Base-by-base conservation (phyloP, 106 monocot genomes). In the Phalaenopsis equestris region DNA sequence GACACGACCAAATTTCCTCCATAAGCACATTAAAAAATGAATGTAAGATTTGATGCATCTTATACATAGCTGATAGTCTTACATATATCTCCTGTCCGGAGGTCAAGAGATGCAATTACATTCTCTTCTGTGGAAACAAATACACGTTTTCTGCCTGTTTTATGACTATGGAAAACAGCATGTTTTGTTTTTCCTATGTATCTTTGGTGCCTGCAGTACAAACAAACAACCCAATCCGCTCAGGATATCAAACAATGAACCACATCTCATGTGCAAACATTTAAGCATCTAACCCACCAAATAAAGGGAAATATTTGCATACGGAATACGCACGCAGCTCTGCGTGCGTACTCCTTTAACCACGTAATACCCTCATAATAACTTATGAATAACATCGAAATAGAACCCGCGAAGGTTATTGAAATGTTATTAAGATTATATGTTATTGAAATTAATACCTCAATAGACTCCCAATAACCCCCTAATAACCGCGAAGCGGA, bases 151-250 rank as follows among this genome's bases (percentile, higher is more conserved):
- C 99, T 87, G 39, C 99, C 99, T 30, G 93, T 84, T 80, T 99
- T 99, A 45, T 95, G 99, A 75, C 93, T 88, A 78, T 95, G 99
- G 78, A 95, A 99, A 24, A 99, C 85, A 76, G 99, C 93, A n/a
- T 91, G 87, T 81, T 93, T 99, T 77, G 93, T 92, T 82, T 93
- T 93, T 37, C 99, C 99, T 61, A 99, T 91, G 82, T 95, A 95
- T 76, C 85, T 89, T 72, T 93, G 89, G 79, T 99, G 91, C 99
- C 99, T 99, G 76, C 42, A 82, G 39, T 58, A 67, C 21, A 58
- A 82, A 47, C 17, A 74, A 72, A 45, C 6, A 74, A n/a, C 76
- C 8, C 23, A 47, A 76, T 49, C 47, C 9, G 52, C 30, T 76
- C 30, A 24, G 8, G 42, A 76, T 23, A 76, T 30, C 49, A 21